Conservation (phyloP, 2,329 filamentous ascomycete genomes). For the Diplodia seriata region DNA sequence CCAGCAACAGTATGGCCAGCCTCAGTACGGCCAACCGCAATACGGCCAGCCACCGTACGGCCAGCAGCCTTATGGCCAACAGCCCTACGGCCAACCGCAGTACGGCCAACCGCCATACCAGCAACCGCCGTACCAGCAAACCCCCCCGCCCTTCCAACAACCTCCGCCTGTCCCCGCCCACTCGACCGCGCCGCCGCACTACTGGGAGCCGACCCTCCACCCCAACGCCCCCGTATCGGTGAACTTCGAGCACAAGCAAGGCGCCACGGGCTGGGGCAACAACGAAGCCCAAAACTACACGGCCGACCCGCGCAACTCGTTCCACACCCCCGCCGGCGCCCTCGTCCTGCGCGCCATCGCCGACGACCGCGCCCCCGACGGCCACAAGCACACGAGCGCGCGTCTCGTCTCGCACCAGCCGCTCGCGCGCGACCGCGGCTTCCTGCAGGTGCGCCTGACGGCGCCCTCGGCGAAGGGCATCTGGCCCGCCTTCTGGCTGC, state of each 20-base stretch:
- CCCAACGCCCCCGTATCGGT: conserved; percentile 55
- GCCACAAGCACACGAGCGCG: conserved; percentile 61
- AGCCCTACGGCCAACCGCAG: conserved; percentile 30
- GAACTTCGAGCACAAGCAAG: conserved; percentile 64
- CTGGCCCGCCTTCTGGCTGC: conserved; percentile 69
- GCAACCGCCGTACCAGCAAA: conserved; percentile 35
- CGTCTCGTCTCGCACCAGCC: conserved; percentile 62
- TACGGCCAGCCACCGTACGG: conserved; percentile 38
- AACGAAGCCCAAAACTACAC: conserved; percentile 67
- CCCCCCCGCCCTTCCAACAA: conserved; percentile 37
- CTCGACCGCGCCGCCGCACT: conserved; percentile 44
- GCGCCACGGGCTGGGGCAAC: conserved; percentile 68
- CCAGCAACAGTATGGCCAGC: conserved; percentile 1
- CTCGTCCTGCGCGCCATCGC: conserved; percentile 62
- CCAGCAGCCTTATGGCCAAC: conserved; percentile 24
- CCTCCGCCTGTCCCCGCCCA: conserved; percentile 42
- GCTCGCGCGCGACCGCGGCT: conserved; percentile 59
- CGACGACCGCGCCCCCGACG: conserved; percentile 41
- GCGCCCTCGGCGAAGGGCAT: conserved; percentile 63
- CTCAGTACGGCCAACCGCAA: conserved; percentile 35
- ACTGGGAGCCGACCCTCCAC: conserved; percentile 63
- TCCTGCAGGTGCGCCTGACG: conserved; percentile 59
- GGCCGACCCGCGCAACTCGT: conserved; percentile 57
- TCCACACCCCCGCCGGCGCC: conserved; percentile 60
- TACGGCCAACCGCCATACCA: conserved; percentile 42